Base-by-base conservation (phyloP, 768 basidiomycete species). In the Auricularia cornea region DNA sequence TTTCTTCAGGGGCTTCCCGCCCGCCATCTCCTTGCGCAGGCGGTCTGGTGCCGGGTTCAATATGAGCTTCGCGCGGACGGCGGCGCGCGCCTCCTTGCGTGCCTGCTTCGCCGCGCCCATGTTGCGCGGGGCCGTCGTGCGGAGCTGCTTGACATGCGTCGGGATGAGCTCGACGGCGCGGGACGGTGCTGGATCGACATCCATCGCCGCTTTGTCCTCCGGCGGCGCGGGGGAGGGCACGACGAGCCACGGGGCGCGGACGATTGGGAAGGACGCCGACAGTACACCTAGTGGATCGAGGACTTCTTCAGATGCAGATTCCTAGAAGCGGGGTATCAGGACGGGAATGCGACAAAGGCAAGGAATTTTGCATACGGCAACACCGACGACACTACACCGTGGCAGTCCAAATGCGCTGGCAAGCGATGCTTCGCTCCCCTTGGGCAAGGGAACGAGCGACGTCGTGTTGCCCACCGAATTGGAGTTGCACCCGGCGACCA, bases 81-180 rank as follows among this genome's bases (percentile, higher is more conserved):
- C 78, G 14, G 74, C 73, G 65, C 79, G 84, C 23, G 80, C 84
- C 68, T 77, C 75, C 40, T 72, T 70, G 63, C 90, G 80, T 60
- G 75, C 70, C 62, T 84, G 80, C 70, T 88, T 92, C 33, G 85
- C 84, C 33, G 75, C 79, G 69, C 82, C 89, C 82, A 92, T 89
- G 68, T 94, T 89, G 68, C 83, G 86, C 1, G 92, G 92, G 3
- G 86, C 84, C 31, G 86, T 84, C 2, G 93, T 94, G 20, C 81
- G 81, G 26, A 93, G 71, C 66, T 92, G 90, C 70, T 94, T 95
- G 67, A 93, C 80, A 69, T 92, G 88, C 0, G 91, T 92, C 2
- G 88, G 85, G 48, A 89, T 74, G 29, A 87, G 52, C 3, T 10
- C 59, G n/a, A 16, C 32, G 32, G 60, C 6, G 23, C 20, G 29